These are phyloP conservation scores for Spiromastix sp. DNA, from an alignment of 2,329 filamentous ascomycete genomes.

Conservation along the genomic window DNA sequence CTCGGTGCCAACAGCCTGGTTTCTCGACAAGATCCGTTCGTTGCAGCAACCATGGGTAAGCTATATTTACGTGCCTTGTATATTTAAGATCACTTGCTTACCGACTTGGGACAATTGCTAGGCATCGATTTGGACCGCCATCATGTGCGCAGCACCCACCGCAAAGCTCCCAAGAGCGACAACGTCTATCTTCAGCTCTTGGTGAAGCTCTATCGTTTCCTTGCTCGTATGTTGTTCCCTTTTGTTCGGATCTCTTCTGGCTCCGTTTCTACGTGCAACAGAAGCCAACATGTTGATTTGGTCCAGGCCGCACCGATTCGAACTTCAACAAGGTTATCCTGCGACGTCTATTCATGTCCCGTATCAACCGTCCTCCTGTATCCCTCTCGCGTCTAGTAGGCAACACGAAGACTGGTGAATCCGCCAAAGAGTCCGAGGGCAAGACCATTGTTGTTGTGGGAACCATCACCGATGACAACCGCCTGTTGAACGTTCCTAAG, in stretches of 20 bases:
- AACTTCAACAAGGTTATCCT: slow-evolving; percentile 99
- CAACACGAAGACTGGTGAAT: slow-evolving; percentile 39
- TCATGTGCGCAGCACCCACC: slow-evolving; percentile 61
- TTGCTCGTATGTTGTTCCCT: slow-evolving; percentile 79
- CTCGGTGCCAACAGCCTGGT: slow-evolving; percentile 30
- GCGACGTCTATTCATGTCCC: slow-evolving; percentile 94
- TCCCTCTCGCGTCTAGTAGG: slow-evolving; percentile 81
- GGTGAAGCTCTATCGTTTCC: slow-evolving; percentile 97
- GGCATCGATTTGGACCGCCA: slow-evolving; percentile 51
- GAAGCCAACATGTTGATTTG: slow-evolving; percentile 4
- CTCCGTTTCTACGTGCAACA: slow-evolving; percentile 2
- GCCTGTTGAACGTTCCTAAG: slow-evolving; percentile 82
- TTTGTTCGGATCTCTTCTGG: slow-evolving; percentile 13
- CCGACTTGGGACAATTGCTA: slow-evolving; percentile 14
- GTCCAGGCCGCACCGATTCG: slow-evolving; percentile 79
- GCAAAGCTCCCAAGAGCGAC: slow-evolving; percentile 94
- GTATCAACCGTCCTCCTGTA: slow-evolving; percentile 93
- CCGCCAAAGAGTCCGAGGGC: slow-evolving; percentile 46
- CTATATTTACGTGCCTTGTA: slow-evolving; percentile 5
- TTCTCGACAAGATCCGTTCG: slow-evolving; percentile 26
- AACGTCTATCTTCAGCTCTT: slow-evolving; percentile 96
- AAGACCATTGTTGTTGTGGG: slow-evolving; percentile 92
- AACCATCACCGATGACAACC: slow-evolving; percentile 96
- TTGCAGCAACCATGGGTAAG: slow-evolving; percentile 37
- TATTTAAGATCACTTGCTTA: neutral